phyloP scores from a whole-genome alignment of 106 monocot species.

The Dendrobium nobile region DNA sequence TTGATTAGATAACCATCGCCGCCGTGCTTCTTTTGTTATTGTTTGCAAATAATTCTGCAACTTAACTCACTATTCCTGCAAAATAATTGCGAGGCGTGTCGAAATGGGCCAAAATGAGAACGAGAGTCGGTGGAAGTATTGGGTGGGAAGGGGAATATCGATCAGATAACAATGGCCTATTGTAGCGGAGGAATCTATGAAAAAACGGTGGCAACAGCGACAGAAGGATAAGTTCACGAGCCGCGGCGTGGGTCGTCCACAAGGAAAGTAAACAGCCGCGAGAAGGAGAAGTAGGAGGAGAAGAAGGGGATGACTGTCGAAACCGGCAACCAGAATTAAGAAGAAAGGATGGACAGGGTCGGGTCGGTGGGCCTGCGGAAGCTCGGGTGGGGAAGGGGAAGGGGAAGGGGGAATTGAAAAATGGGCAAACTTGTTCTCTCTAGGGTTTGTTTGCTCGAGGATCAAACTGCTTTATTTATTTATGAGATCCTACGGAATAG shows the following conservation, averaged over 20 bases:
- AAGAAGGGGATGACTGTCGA: not conserved
- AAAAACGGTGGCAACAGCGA: not conserved
- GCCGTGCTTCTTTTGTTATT: not conserved
- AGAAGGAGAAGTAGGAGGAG: not conserved
- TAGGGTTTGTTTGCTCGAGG: too few species aligned
- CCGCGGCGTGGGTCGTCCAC: not conserved
- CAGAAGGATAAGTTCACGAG: not conserved
- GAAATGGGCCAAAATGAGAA: not conserved
- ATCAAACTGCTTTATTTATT: too few species aligned
- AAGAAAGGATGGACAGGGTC: too few species aligned
- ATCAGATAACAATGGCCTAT: not conserved
- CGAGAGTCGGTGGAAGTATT: not conserved
- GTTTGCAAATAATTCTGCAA: not conserved
- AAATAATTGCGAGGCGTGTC: not conserved
- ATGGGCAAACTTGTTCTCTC: too few species aligned
- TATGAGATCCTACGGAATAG: too few species aligned
- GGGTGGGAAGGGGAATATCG: not conserved
- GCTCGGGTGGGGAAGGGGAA: too few species aligned
- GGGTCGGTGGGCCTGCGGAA: too few species aligned
- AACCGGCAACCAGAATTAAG: not conserved
- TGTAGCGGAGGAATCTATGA: not conserved
- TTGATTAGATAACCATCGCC: not conserved
- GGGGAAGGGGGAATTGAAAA: too few species aligned
- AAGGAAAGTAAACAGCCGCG: not conserved
- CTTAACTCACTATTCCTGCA: not conserved